Evolutionary conservation across 2,329 filamentous ascomycete genomes (phyloP).

Genomic region (Pestalotiopsis sp.): DNA sequence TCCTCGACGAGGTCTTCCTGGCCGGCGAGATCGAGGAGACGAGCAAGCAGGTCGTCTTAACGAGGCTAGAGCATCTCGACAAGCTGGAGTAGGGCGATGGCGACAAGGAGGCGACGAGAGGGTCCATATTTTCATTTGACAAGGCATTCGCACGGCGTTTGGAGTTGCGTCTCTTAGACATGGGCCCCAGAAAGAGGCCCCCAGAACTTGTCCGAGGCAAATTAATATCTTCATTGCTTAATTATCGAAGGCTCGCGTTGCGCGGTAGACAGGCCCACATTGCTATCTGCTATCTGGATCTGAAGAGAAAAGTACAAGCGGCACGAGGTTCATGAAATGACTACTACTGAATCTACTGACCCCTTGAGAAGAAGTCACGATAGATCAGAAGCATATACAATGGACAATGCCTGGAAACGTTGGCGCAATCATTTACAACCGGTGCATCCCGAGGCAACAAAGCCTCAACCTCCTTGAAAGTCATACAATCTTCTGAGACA

Average conservation of each 20-base stretch:
- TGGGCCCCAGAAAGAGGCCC: not conserved
- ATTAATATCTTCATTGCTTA: not conserved
- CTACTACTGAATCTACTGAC: not conserved
- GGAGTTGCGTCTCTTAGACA: not conserved
- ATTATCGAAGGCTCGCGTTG: not conserved
- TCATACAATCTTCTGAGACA: not conserved
- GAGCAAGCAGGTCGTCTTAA: slow-evolving; percentile 96
- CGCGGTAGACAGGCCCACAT: not conserved
- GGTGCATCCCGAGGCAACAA: not conserved
- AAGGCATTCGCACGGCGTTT: slow-evolving; percentile 10
- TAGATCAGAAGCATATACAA: not conserved
- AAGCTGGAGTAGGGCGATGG: slow-evolving; percentile 71
- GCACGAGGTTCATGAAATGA: not conserved
- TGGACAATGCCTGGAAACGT: not conserved
- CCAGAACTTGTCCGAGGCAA: not conserved
- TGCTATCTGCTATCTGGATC: not conserved
- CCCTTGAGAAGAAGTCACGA: not conserved
- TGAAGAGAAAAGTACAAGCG: not conserved
- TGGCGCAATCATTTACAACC: not conserved
- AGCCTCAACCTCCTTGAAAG: not conserved
- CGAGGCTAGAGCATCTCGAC: slow-evolving; percentile 89
- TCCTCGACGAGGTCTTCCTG: slow-evolving; percentile 96
- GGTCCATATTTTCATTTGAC: not conserved
- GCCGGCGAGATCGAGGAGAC: slow-evolving; percentile 99
- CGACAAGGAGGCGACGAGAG: not conserved